These are phyloP conservation scores for Xylaria longipes DNA, from an alignment of 495 filamentous ascomycete genomes.

Conservation along the genomic window DNA sequence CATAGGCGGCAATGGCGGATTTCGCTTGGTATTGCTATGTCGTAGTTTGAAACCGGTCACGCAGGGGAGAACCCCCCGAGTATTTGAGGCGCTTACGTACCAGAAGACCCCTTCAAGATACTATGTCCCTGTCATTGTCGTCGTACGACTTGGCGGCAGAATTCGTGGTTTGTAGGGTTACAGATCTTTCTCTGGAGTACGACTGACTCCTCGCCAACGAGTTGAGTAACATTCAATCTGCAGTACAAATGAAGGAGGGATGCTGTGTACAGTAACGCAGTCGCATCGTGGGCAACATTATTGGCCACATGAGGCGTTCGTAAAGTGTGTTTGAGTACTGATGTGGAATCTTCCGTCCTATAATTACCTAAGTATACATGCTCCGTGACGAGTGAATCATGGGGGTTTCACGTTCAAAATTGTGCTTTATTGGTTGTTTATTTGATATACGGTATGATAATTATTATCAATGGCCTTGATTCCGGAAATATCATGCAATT, in stretches of 20 bases:
- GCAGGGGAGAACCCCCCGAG: not conserved
- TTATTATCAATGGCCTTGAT: not conserved
- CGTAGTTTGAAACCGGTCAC: not conserved
- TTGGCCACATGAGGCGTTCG: not conserved
- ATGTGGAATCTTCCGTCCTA: slow-evolving; percentile 7
- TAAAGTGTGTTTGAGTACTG: not conserved
- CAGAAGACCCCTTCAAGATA: not conserved
- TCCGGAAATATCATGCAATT: slow-evolving; percentile 3
- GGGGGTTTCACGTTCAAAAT: not conserved
- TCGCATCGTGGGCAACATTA: not conserved
- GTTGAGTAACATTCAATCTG: not conserved
- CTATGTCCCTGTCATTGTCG: not conserved
- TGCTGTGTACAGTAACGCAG: not conserved
- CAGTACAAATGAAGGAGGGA: not conserved
- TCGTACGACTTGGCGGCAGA: not conserved
- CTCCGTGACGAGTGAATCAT: not conserved
- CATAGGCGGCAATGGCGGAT: not conserved
- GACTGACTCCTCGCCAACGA: not conserved
- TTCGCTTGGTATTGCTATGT: not conserved
- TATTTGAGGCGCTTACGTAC: not conserved
- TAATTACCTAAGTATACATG: not conserved
- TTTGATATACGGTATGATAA: slow-evolving; percentile 8
- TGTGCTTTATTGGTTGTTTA: not conserved
- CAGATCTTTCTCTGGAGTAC: not conserved
- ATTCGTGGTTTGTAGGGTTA: not conserved